phyloP scores from a whole-genome alignment of 768 basidiomycete genomes.

The Suillus bovinus region DNA sequence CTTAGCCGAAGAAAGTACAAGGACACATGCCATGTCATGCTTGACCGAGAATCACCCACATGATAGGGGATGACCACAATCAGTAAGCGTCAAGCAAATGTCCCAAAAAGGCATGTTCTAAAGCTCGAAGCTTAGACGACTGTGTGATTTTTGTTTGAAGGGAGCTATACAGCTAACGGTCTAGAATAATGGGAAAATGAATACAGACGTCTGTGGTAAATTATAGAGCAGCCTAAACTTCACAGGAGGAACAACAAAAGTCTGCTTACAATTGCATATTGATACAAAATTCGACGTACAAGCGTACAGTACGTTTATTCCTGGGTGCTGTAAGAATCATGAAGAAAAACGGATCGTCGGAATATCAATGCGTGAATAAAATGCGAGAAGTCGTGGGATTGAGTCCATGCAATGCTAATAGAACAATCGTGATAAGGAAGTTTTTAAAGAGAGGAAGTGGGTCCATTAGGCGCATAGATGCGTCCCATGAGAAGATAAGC shows the following conservation, averaged over 20 bases:
- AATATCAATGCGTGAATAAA: neutral
- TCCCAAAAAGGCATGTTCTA: slow-evolving; percentile 29
- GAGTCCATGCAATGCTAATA: neutral
- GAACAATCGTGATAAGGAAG: no score
- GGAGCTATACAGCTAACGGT: neutral
- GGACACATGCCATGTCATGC: slow-evolving; percentile 12
- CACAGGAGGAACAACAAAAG: neutral
- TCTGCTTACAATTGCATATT: slow-evolving; percentile 1
- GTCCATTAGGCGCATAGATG: slow-evolving; percentile 23
- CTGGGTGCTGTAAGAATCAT: slow-evolving; percentile 11
- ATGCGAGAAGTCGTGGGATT: neutral
- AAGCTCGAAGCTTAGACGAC: neutral
- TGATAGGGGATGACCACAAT: slow-evolving; percentile 16
- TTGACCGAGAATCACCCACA: slow-evolving; percentile 1
- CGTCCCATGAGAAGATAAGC: slow-evolving; percentile 25
- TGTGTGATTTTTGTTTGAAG: neutral
- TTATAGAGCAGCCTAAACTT: neutral
- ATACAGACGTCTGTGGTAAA: neutral
- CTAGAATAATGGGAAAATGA: neutral
- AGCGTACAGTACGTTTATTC: neutral
- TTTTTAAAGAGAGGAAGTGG: slow-evolving; percentile 11
- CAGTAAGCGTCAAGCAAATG: slow-evolving; percentile 30
- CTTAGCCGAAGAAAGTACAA: slow-evolving; percentile 29
- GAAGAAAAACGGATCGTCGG: neutral
- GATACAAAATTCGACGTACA: neutral